phyloP scores from a whole-genome alignment of 257 asterid species.

The Datura wrightii region DNA sequence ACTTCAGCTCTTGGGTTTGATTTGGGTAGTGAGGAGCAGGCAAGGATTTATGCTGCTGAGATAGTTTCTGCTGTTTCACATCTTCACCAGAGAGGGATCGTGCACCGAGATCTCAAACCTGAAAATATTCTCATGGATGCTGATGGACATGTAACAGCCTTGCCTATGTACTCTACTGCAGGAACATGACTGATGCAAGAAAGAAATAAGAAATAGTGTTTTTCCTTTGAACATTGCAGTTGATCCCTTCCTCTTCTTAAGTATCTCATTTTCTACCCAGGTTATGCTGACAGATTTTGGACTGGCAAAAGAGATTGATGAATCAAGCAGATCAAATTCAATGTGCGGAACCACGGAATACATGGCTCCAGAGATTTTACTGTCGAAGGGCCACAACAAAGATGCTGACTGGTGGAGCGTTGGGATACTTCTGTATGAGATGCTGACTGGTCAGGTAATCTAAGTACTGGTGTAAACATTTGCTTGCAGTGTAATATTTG shows the following conservation, averaged over 20 bases:
- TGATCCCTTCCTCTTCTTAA: conserved; percentile 32
- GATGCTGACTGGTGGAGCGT: conserved; percentile 97
- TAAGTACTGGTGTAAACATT: conserved; percentile 20
- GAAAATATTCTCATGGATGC: conserved; percentile 97
- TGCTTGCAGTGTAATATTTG: neutral
- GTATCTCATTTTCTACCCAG: conserved; percentile 45
- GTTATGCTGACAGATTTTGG: conserved; percentile 95
- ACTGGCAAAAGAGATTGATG: conserved; percentile 87
- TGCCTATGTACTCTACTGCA: conserved; percentile 30
- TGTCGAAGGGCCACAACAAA: conserved; percentile 77
- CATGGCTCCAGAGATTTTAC: conserved; percentile 94
- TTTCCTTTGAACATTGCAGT: conserved; percentile 9
- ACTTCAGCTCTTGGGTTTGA: conserved; percentile 40
- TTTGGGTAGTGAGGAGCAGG: conserved; percentile 91
- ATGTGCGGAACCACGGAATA: conserved; percentile 94
- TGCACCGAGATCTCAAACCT: conserved; percentile 94
- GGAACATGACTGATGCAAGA: conserved; percentile 33
- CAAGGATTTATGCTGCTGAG: conserved; percentile 91
- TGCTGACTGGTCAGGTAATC: conserved; percentile 87
- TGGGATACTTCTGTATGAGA: conserved; percentile 86
- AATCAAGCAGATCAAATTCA: conserved; percentile 87
- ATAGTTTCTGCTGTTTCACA: conserved; percentile 95
- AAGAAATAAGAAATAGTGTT: neutral
- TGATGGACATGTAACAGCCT: conserved; percentile 84
- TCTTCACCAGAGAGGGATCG: conserved; percentile 88